A percentile compares a stretch with the other conserved stretches of the same genome.
These are phyloP conservation scores for Gynostemma pentaphyllum DNA, from an alignment of 306 rosid species.

Conservation along the genomic window DNA sequence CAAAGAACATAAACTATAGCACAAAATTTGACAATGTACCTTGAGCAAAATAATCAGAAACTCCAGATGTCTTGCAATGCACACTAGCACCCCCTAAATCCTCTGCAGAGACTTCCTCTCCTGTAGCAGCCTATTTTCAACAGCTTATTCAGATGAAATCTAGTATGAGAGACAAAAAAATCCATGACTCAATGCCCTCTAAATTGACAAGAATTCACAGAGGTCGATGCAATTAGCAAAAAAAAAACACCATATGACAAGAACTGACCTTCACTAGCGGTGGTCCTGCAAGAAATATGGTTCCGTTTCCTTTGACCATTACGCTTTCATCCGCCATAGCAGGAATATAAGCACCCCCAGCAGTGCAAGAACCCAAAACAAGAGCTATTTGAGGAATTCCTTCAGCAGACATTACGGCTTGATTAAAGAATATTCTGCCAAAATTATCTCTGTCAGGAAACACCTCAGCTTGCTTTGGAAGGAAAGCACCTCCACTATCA, in stretches of 20 bases:
- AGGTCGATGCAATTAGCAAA: not conserved
- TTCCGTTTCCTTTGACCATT: conserved; percentile 98
- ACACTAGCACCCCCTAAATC: conserved; percentile 84
- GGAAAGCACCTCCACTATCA: conserved; percentile 97
- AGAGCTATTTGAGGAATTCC: conserved; percentile 92
- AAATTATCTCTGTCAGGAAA: conserved; percentile 89
- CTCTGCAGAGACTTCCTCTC: conserved; percentile 93
- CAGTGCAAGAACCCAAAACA: conserved; percentile 93
- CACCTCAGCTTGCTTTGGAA: conserved; percentile 96
- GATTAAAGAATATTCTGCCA: conserved; percentile 88
- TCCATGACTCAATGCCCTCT: not conserved
- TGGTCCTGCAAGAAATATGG: conserved; percentile 91
- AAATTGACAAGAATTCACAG: not conserved
- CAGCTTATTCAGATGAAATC: conserved; percentile 15
- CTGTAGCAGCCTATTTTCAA: conserved; percentile 84
- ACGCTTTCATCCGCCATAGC: conserved; percentile 99
- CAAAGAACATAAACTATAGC: not conserved
- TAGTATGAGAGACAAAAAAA: conserved; percentile 13
- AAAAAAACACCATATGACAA: conserved; percentile 6
- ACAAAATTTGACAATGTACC: conserved; percentile 30
- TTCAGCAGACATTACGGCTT: conserved; percentile 72
- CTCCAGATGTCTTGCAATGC: conserved; percentile 94
- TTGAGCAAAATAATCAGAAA: conserved; percentile 94
- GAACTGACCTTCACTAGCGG: conserved; percentile 81
- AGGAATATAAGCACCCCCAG: conserved; percentile 96